Base-by-base conservation (phyloP, 2,329 filamentous ascomycete genomes). In the Colletotrichum tamarilloi region DNA sequence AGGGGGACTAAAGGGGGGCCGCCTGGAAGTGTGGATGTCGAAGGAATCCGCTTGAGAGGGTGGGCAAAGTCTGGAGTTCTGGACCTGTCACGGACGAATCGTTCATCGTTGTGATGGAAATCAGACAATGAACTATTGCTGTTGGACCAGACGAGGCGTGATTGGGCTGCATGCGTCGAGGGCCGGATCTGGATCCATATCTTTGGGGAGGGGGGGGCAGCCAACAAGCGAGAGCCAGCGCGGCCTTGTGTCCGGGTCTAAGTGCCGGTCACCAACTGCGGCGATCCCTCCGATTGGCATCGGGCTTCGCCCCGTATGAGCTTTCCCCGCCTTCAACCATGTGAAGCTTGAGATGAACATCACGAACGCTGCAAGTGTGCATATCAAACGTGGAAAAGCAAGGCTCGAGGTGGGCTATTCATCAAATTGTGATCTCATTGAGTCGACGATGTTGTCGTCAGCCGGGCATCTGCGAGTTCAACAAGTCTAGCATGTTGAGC, bases 391-490 rank as follows among this genome's bases (percentile, higher is more conserved):
- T 24, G 46, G 26, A 42, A 26, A 64, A 35, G 19, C 24, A 68
- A 72, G 42, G 42, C n/a, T 32, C 30, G 24, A 11, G 49, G 49
- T 62, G 35, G 63, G 35, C 38, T 8, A 3, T 28, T 14, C 16
- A 35, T 53, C n/a, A 38, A 56, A 58, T 35, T 35, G 30, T 59
- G 38, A 63, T 62, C 68, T 64, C 55, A 62, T 57, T 53, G 8
- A 9, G 14, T 22, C 52, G 32, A 46, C 14, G 53, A 63, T 22
- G n/a, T 35, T 63, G 5, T 64, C 35, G 52, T 75, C 62, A 78
- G 14, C 76, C 76, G 3, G 78, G 77, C 78, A 79, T 79, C 46
- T 78, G 77, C 19, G 77, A 79, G 32, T 78, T 77, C 30, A 80
- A 63, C 9, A 76, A 74, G 28, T 78, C 78, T 57, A 80, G 65